Percentiles rank a stretch among this genome's conserved stretches.
These are phyloP conservation scores for Trametopsis cervina DNA, from an alignment of 768 basidiomycete genomes.

Conservation along the genomic window DNA sequence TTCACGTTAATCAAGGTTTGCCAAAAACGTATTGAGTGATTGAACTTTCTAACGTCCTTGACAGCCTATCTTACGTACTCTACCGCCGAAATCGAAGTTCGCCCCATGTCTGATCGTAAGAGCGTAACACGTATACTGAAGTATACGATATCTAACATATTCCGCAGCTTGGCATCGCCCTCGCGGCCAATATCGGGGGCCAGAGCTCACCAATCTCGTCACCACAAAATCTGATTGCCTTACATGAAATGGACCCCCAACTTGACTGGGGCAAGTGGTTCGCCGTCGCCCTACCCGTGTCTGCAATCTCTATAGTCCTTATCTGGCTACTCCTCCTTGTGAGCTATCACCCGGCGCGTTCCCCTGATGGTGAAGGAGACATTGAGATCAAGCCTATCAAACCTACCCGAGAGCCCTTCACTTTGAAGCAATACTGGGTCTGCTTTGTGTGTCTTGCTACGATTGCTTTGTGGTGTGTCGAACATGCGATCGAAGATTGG, in stretches of 20 bases:
- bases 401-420: conserved; percentile 77
- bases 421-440: conserved; percentile 86
- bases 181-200: conserved; percentile 98
- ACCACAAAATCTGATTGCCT: conserved; percentile 93
- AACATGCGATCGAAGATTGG: conserved; percentile 62
- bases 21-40: not conserved
- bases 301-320: conserved; percentile 73
- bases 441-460: conserved; percentile 75
- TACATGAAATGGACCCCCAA: conserved; percentile 77
- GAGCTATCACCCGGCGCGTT: conserved; percentile 69
- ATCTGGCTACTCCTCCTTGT: conserved; percentile 89
- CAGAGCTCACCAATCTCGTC: conserved; percentile 97
- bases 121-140: conserved; percentile 4
- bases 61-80: conserved; percentile 88
- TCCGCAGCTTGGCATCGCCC: conserved; percentile 93
- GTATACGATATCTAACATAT: not conserved
- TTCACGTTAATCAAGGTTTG: conserved; percentile 90
- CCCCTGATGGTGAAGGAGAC: conserved; percentile 68
- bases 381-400: conserved; percentile 82
- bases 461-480: conserved; percentile 87
- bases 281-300: conserved; percentile 87
- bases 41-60: conserved; percentile 11
- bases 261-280: conserved; percentile 94
- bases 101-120: conserved; percentile 88
- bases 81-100: conserved; percentile 82